These are phyloP conservation scores for Thielaviopsis populi DNA, from an alignment of 2,329 filamentous ascomycete genomes.

Conservation along the genomic window DNA sequence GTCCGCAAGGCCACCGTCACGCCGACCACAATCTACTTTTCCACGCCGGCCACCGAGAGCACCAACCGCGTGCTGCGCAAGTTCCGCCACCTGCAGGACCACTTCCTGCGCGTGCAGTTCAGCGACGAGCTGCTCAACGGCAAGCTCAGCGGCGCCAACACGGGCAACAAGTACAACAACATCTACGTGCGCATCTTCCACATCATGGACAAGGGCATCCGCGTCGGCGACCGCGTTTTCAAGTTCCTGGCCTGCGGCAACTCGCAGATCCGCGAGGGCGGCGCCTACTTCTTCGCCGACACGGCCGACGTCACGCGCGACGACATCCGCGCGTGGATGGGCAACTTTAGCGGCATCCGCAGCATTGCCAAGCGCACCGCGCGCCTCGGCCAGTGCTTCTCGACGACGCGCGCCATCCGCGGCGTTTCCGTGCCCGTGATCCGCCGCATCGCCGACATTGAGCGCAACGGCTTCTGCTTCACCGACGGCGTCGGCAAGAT, in stretches of 20 bases:
- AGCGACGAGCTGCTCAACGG: conserved; percentile 59
- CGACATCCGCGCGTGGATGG: conserved; percentile 75
- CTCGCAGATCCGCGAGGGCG: conserved; percentile 83
- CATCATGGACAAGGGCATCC: conserved; percentile 61
- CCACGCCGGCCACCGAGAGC: conserved; percentile 64
- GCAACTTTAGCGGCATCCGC: conserved; percentile 64
- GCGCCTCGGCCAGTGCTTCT: conserved; percentile 86
- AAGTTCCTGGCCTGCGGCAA: conserved; percentile 90
- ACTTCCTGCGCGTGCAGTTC: conserved; percentile 81
- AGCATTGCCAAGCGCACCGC: conserved; percentile 82
- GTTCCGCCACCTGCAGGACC: conserved; percentile 52
- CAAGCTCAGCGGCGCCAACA: conserved; percentile 40
- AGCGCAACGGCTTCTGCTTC: conserved; percentile 55
- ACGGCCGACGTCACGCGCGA: conserved; percentile 51
- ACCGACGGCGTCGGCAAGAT: conserved; percentile 91
- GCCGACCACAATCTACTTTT: conserved; percentile 66
- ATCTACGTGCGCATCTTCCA: conserved; percentile 61
- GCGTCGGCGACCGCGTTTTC: conserved; percentile 66
- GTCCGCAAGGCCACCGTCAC: conserved; percentile 68
- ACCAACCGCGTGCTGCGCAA: conserved; percentile 76
- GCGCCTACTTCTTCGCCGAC: conserved; percentile 82
- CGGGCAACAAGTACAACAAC: conserved; percentile 45
- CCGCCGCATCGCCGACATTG: conserved; percentile 54
- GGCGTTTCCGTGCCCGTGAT: conserved; percentile 45
- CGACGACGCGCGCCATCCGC: conserved; percentile 65